Evolutionary conservation across 768 basidiomycete species (phyloP).

Genomic region (Udeniomyces megalosporus): DNA sequence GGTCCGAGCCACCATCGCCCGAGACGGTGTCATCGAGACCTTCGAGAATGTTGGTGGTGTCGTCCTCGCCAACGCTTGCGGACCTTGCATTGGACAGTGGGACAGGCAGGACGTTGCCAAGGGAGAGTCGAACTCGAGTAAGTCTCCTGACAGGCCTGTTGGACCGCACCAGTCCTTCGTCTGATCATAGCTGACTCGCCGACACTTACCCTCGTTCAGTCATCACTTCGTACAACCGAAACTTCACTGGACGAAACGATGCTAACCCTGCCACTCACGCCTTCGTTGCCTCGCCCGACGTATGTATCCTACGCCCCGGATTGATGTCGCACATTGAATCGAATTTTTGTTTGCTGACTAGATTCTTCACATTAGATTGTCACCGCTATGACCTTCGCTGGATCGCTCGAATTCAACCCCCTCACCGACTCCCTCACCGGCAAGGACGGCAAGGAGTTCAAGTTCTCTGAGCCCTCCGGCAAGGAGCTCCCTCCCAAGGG

Average conservation of each 20-base stretch:
- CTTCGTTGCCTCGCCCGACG: conserved; percentile 31
- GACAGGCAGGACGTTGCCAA: conserved; percentile 92
- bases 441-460: conserved; percentile 88
- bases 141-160: conserved; percentile 24
- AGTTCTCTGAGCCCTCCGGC: conserved; percentile 82
- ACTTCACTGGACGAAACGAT: conserved; percentile 99
- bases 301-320: background rate
- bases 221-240: conserved; percentile 99
- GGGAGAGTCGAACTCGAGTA: conserved; percentile 90
- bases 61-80: conserved; percentile 95
- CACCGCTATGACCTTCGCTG: conserved; percentile 91
- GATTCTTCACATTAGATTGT: conserved; percentile 54
- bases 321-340: too few relatives aligned
- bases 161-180: background rate
- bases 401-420: conserved; percentile 90
- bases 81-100: conserved; percentile 99
- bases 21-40: conserved; percentile 78
- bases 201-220: conserved; percentile 35
- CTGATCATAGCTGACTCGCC: background rate
- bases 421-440: conserved; percentile 75
- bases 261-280: conserved; percentile 94
- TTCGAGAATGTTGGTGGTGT: conserved; percentile 80
- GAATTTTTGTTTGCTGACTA: too few relatives aligned
- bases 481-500: conserved; percentile 86
- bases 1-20: conserved; percentile 90